phyloP scores from a whole-genome alignment of 169 alveolate genomes.

The Cystoisospora suis region DNA sequence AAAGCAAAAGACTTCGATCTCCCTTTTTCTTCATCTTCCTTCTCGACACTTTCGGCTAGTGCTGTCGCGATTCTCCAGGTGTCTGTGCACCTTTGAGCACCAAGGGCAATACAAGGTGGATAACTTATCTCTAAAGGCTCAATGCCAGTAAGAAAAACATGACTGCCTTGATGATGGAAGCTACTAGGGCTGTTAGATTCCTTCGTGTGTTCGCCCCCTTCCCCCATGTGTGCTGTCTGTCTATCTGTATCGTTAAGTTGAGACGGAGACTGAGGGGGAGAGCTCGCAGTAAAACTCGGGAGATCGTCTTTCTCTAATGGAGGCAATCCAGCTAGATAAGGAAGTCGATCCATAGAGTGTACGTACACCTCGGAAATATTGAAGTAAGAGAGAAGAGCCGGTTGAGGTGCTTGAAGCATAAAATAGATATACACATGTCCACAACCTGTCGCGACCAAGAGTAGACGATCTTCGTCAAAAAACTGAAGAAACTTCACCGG shows the following conservation, averaged over 20 bases:
- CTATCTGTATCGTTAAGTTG: too few species aligned
- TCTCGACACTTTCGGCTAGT: neutral
- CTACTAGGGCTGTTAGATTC: too few species aligned
- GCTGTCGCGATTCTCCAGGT: slow-evolving; percentile 31
- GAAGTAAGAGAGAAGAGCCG: slow-evolving; percentile 28
- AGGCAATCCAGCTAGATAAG: neutral
- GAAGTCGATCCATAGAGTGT: slow-evolving; percentile 17
- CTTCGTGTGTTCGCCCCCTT: too few species aligned
- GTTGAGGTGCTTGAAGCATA: slow-evolving; percentile 39
- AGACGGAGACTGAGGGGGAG: too few species aligned
- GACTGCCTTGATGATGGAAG: too few species aligned
- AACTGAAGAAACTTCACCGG: slow-evolving; percentile 34
- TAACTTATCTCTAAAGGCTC: neutral
- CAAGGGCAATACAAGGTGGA: neutral
- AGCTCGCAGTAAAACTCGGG: neutral
- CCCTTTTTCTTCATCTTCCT: too few species aligned
- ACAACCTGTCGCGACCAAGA: slow-evolving; percentile 35
- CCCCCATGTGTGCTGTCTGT: too few species aligned
- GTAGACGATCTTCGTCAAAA: slow-evolving; percentile 44
- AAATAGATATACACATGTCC: slow-evolving; percentile 35
- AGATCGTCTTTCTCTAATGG: neutral
- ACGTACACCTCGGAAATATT: slow-evolving; percentile 28
- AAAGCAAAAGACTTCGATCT: too few species aligned
- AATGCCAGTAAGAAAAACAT: neutral
- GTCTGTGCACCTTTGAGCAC: neutral